These are phyloP conservation scores for Podaxis sp. DNA, from an alignment of 768 basidiomycete species.

Conservation along the genomic window DNA sequence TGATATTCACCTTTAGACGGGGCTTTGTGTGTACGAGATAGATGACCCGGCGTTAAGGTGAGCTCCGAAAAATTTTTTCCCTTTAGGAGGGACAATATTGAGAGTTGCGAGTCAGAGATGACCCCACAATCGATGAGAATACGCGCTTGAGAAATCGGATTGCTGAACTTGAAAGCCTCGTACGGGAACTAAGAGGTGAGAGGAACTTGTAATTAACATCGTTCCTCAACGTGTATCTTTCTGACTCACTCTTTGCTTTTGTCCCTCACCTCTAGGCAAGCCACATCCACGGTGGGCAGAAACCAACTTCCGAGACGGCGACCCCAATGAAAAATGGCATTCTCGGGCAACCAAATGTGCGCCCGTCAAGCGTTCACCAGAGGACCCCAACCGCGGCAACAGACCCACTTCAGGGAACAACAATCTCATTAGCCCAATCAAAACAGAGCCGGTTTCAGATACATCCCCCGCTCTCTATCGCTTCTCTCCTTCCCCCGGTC, in stretches of 20 bases:
- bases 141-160: slow-evolving; percentile 85
- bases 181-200: slow-evolving; percentile 81
- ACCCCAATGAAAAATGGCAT: slow-evolving; percentile 84
- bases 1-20: slow-evolving; percentile 52
- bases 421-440: slow-evolving; percentile 59
- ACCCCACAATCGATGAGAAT: slow-evolving; percentile 84
- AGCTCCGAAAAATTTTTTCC: slow-evolving; percentile 15
- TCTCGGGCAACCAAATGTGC: slow-evolving; percentile 74
- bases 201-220: slow-evolving; percentile 4
- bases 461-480: slow-evolving; percentile 59
- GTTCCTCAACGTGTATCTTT: neutral
- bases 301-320: slow-evolving; percentile 73
- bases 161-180: slow-evolving; percentile 89
- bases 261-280: slow-evolving; percentile 51
- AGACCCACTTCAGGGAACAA: slow-evolving; percentile 30
- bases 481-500: slow-evolving; percentile 62
- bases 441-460: slow-evolving; percentile 60
- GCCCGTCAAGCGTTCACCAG: slow-evolving; percentile 30
- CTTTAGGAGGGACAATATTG: slow-evolving; percentile 6
- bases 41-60: slow-evolving; percentile 84
- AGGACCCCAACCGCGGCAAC: slow-evolving; percentile 16
- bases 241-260: neutral
- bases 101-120: slow-evolving; percentile 53
- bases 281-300: slow-evolving; percentile 89
- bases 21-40: slow-evolving; percentile 93